Base-by-base conservation (phyloP, 192 early-diverging fungal genomes). In the Coemansia sp. region DNA sequence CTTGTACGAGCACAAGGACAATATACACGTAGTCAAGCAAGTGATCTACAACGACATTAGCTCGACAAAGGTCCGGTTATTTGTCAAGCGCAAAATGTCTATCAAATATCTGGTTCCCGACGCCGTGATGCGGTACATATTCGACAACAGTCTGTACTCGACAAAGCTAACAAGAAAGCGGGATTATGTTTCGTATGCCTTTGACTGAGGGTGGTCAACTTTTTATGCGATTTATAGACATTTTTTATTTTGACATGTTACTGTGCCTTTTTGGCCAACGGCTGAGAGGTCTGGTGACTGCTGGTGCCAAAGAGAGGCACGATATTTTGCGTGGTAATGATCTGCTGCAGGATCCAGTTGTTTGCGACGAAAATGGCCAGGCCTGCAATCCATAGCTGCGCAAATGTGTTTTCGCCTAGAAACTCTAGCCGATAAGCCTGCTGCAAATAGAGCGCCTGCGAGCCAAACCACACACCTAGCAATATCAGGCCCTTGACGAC, bases 21-120 rank as follows among this genome's bases (percentile, higher is more conserved):
- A 96, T 69, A 93, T 99, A 12, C 87, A 89, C 59, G 90, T 97
- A 37, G 93, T 98, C 47, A 96, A 98, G 74, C 96, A 98, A 75
- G 86, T 95, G 65, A 96, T 99, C 52, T 90, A 95, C 79, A 99
- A 98, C 67, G 98, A 99, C 73, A 98, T 98, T 60, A 93, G 90
- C 68, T 98, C 95, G 6, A 98, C 96, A 22, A 97, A 98, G 79
- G 94, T 99, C 41, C 86, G 93, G 52, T 82, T 98, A 20, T 97
- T 99, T 84, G 89, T 99, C 63, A 93, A 92, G 71, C 86, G 96
- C 20, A 89, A 87, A 35, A 94, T 98, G 92, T 94, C 92, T 12
- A 94, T 97, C 82, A 94, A 94, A 65, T 98, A 99, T 69, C 83
- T 99, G 8, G 78, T 96, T 4, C 97, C 96, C 16, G 91, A 95